Base-by-base conservation (phyloP, 228 moss, liverwort and hornwort genomes). In the Sphagnum fallax region DNA sequence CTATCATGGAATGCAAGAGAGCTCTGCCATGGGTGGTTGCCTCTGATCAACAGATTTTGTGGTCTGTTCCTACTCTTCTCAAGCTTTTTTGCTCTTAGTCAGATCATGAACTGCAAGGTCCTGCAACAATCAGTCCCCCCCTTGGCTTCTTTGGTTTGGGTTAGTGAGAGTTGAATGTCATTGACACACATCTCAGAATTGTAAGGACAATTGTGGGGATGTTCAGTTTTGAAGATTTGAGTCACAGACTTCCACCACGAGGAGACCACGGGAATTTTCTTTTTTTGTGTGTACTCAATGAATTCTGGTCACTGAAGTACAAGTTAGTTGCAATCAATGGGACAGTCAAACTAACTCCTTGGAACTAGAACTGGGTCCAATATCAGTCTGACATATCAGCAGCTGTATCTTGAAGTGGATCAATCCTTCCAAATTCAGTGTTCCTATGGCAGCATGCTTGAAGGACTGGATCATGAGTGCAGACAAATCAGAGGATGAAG, bases 361-460 rank as follows among this genome's bases (percentile, higher is more conserved):
- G 64, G 78, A 84, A 52, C 82, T 92, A 78, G 95, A 96, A 60
- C 69, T 92, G 47, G 91, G 86, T 70, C 91, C 86, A 59, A 32
- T 47, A 92, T 96, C 55, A 89, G 89, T 79, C 83, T 86, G 64
- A 91, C 84, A 47, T 80, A 92, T 65, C 92, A 92, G 95, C 95
- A 96, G 76, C 74, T 96, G 14, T 92, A 96, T 61, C 16, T 82
- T 70, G 92, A 96, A 89, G 63, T 92, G 62, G 96, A 96, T 48
- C 91, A 96, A 79, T 92, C 96, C 57, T 92, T 96, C 74, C 92
- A 92, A 67, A 76, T 91, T 75, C 92, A 89, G 66, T 84, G 75
- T 50, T 86, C 95, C 48, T 92, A 95, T 77, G 95, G 95, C 62
- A 92, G 92, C 81, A 95, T 95, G 95, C 84, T 95, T 75, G 95